A percentile compares a stretch with the other conserved stretches of the same genome.
phyloP scores from a whole-genome alignment of 2,329 filamentous ascomycete genomes.

The Trichothecium sympodiale region DNA sequence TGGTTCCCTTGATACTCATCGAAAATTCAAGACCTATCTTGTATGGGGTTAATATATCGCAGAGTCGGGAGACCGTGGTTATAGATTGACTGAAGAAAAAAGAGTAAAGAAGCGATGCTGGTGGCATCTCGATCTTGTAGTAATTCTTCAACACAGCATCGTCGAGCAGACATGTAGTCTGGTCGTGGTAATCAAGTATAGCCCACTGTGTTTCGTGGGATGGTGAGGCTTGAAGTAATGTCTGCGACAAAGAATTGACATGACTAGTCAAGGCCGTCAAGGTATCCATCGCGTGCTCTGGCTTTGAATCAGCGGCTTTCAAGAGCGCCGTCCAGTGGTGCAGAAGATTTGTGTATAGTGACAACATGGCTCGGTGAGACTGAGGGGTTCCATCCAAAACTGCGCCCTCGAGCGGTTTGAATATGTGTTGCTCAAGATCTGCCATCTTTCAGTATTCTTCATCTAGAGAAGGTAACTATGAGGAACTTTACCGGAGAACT shows the following conservation, averaged over 20 bases:
- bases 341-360: constrained; percentile 57
- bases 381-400: constrained; percentile 35
- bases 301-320: constrained; percentile 24
- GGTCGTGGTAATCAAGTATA: constrained; percentile 61
- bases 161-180: constrained; percentile 44
- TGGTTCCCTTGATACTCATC: constrained; percentile 29
- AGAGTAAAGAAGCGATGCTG: constrained; percentile 56
- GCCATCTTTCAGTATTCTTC: background rate
- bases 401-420: constrained; percentile 39
- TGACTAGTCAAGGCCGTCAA: constrained; percentile 33
- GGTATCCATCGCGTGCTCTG: constrained; percentile 22
- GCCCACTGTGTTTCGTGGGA: constrained; percentile 35
- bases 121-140: constrained; percentile 58
- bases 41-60: constrained; percentile 57
- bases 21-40: constrained; percentile 63
- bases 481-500: constrained; percentile 45
- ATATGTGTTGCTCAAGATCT: constrained; percentile 40
- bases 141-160: constrained; percentile 36
- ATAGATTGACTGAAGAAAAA: constrained; percentile 57
- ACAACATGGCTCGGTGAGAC: constrained; percentile 49
- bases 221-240: constrained; percentile 43
- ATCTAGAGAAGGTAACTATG: background rate
- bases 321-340: constrained; percentile 44
- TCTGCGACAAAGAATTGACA: constrained; percentile 45
- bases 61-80: constrained; percentile 56